Percentiles rank a stretch among this genome's conserved stretches.
These are phyloP conservation scores for Stemphylium lycopersici DNA, from an alignment of 2,329 filamentous ascomycete genomes.

Conservation along the genomic window DNA sequence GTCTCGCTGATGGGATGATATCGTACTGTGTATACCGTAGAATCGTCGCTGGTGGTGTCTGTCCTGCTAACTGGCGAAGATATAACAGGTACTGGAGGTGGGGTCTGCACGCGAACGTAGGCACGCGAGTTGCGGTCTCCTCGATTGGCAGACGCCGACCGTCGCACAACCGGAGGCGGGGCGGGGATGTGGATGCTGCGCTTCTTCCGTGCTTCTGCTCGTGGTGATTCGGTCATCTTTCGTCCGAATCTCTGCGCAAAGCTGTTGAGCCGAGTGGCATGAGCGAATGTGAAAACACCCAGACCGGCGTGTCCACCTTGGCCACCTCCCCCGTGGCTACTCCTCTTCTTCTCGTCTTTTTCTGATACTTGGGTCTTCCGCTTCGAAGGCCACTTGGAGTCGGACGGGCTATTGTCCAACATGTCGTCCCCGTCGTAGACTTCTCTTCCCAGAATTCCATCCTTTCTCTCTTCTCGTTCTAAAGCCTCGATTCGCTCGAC, in stretches of 20 bases:
- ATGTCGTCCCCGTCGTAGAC: constrained; percentile 95
- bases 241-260: constrained; percentile 38
- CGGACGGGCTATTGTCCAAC: constrained; percentile 70
- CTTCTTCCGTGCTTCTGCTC: constrained; percentile 38
- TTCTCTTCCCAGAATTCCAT: constrained; percentile 87
- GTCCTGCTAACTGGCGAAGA: constrained; percentile 64
- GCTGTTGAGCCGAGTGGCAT: constrained; percentile 31
- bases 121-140: constrained; percentile 32
- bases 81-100: constrained; percentile 52
- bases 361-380: constrained; percentile 44
- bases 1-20: constrained; percentile 62
- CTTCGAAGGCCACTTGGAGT: constrained; percentile 56
- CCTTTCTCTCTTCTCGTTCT: constrained; percentile 91
- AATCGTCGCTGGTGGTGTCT: constrained; percentile 67
- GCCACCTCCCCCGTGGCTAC: constrained; percentile 26
- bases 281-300: constrained; percentile 34
- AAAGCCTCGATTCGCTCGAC: constrained; percentile 92
- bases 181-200: constrained; percentile 43
- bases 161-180: constrained; percentile 36
- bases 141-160: constrained; percentile 33
- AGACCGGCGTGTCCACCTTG: constrained; percentile 25
- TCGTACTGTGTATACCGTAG: constrained; percentile 68
- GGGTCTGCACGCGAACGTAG: constrained; percentile 41
- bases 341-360: constrained; percentile 41
- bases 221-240: constrained; percentile 35